phyloP scores from a whole-genome alignment of 1,284 basidiomycete species.

The Ceratobasidium sp. region DNA sequence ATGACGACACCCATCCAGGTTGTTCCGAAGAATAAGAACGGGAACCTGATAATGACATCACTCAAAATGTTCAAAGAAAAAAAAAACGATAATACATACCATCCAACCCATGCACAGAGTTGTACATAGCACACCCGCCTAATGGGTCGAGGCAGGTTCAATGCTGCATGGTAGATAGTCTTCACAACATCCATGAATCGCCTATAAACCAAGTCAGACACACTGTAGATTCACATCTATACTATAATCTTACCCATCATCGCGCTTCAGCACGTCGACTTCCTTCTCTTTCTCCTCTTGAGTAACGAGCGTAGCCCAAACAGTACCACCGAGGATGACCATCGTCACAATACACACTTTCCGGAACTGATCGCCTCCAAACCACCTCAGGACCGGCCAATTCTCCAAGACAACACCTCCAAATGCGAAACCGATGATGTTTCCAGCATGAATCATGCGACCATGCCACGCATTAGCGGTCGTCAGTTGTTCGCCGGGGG shows the following conservation, averaged over 20 bases:
- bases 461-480: slow-evolving; percentile 99
- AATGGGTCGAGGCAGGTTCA: slow-evolving; percentile 84
- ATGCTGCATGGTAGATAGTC: slow-evolving; percentile 81
- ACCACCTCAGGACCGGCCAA: slow-evolving; percentile 77
- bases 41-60: slow-evolving; percentile 72
- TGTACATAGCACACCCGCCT: slow-evolving; percentile 91
- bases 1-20: slow-evolving; percentile 93
- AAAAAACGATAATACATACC: slow-evolving; percentile 65
- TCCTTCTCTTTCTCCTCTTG: slow-evolving; percentile 79
- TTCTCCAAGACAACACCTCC: slow-evolving; percentile 61
- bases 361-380: slow-evolving; percentile 94
- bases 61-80: slow-evolving; percentile 24
- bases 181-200: slow-evolving; percentile 71
- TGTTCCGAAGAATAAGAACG: slow-evolving; percentile 93
- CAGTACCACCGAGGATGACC: slow-evolving; percentile 81
- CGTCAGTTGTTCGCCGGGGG: slow-evolving; percentile 88
- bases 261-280: slow-evolving; percentile 52
- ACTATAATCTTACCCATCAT: too few species aligned
- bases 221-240: too few species aligned
- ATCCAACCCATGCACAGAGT: slow-evolving; percentile 92
- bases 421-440: slow-evolving; percentile 91
- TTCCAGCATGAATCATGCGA: slow-evolving; percentile 93
- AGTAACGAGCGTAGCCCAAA: slow-evolving; percentile 87
- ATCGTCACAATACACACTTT: slow-evolving; percentile 93
- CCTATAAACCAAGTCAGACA: slow-evolving; percentile 48